phyloP scores from a whole-genome alignment of 1,139 yeast species.

The Spencermartinsiella ligniputridi region DNA sequence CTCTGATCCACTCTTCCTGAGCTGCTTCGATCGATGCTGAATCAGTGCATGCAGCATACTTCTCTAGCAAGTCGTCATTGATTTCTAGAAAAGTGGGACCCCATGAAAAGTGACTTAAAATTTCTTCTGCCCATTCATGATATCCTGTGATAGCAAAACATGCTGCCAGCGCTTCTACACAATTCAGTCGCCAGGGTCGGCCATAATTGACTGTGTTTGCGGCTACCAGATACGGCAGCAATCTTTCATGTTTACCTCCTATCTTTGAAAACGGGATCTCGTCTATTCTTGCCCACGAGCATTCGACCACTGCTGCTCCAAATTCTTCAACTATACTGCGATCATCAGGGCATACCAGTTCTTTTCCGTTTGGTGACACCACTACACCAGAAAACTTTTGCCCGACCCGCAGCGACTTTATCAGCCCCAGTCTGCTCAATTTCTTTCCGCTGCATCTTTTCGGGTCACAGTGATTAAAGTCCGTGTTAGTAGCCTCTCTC shows the following conservation, averaged over 20 bases:
- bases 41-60: conserved; percentile 78
- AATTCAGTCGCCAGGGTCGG: conserved; percentile 90
- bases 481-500: too few relatives aligned
- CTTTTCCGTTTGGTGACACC: conserved; percentile 89
- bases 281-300: conserved; percentile 96
- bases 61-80: conserved; percentile 69
- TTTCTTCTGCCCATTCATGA: conserved; percentile 77
- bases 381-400: conserved; percentile 89
- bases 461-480: conserved; percentile 98
- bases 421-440: conserved; percentile 80
- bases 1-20: conserved; percentile 70
- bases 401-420: conserved; percentile 74
- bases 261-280: conserved; percentile 92
- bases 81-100: conserved; percentile 81
- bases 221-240: conserved; percentile 88
- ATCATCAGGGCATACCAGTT: conserved; percentile 90
- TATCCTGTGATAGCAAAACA: conserved; percentile 94
- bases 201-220: conserved; percentile 98
- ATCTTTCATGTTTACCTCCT: conserved; percentile 85
- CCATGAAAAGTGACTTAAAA: conserved; percentile 84
- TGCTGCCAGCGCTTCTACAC: conserved; percentile 97
- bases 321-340: conserved; percentile 63
- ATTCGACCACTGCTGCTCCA: conserved; percentile 97
- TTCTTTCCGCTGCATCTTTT: conserved; percentile 96
- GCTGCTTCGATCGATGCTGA: conserved; percentile 68